Percentiles rank a stretch among this genome's conserved stretches.
phyloP scores from a whole-genome alignment of 768 basidiomycete species.

The Clitopilus passeckerianus region DNA sequence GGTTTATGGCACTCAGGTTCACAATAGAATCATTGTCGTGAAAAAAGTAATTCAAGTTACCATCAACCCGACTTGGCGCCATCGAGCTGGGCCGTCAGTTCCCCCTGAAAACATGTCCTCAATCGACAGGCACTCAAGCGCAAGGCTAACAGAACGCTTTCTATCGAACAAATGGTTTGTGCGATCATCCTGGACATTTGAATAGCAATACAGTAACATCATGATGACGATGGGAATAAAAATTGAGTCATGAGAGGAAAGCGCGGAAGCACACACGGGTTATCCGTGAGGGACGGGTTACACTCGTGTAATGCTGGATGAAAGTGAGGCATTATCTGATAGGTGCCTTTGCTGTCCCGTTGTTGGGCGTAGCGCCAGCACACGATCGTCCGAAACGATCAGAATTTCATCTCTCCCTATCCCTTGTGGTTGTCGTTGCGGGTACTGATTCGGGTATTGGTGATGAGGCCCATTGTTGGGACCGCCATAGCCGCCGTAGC shows the following conservation, averaged over 20 bases:
- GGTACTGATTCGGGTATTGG: constrained; percentile 34
- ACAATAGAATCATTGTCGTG: not conserved
- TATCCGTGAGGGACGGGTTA: constrained; percentile 2
- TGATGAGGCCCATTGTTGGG: constrained; percentile 26
- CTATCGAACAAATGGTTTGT: not conserved
- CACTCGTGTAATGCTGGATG: constrained; percentile 17
- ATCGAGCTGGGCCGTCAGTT: not conserved
- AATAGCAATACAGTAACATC: constrained; percentile 15
- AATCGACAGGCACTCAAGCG: not conserved
- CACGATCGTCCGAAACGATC: constrained; percentile 85
- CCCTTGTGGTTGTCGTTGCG: constrained; percentile 40
- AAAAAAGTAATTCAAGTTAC: not conserved
- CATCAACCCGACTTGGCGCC: not conserved
- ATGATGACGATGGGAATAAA: constrained; percentile 1
- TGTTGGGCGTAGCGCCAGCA: constrained; percentile 62
- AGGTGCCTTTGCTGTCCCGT: constrained; percentile 30
- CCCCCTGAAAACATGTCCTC: not conserved
- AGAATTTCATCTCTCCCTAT: constrained; percentile 79
- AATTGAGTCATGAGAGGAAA: constrained; percentile 6
- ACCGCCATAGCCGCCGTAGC: constrained; percentile 30
- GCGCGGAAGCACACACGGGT: constrained; percentile 9
- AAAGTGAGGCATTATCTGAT: constrained; percentile 40
- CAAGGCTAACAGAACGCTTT: not conserved
- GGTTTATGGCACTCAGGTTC: too few species aligned
- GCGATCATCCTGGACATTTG: constrained; percentile 1